Base-by-base conservation (phyloP, 225 moss, liverwort and hornwort species). In the Asterella californica region DNA sequence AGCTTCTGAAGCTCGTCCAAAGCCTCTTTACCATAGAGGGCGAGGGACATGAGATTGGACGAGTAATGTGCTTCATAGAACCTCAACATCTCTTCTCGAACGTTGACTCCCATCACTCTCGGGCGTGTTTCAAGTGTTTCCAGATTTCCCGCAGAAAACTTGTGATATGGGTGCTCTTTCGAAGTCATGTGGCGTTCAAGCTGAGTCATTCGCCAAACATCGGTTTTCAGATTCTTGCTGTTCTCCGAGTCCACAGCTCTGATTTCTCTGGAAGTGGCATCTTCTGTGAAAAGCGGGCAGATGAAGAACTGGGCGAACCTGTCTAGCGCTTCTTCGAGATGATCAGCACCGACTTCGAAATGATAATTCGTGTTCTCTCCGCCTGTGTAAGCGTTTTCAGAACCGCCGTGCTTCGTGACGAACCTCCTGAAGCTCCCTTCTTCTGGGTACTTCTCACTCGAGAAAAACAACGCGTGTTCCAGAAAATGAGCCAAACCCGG, bases 251-350 rank as follows among this genome's bases (percentile, higher is more conserved):
- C 83, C 71, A 96, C 92, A 78, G 96, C 96, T 77, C 89, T 88
- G 48, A 94, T 94, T 85, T 96, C 96, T 74, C 96, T 89, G 60
- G 90, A 88, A 50, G 91, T 89, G 81, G 96, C 96, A 90, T 96
- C 96, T 74, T 90, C 89, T 70, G 96, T 89, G 57, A 96, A 86
- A 71, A 91, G 85, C 66, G 96, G 96, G 73, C 96, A 91, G 81
- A 96, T 94, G 79, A 88, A 96, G 88, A 96, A 96, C 81, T 96
- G 96, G 59, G 96, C 92, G 78, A 96, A 96, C 88, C 94, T 92
- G 78, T 94, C 94, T 72, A 96, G 88, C 45, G 92, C 94, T 83
- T 91, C 94, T 78, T 90, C 89, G 80, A 94, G 80, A 87, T 94
- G 91, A 81, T 94, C 96, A 72, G 88, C 92, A 81, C 91, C 89